phyloP scores from a whole-genome alignment of 805 yeast genomes.

The Cyberlindnera petersonii region DNA sequence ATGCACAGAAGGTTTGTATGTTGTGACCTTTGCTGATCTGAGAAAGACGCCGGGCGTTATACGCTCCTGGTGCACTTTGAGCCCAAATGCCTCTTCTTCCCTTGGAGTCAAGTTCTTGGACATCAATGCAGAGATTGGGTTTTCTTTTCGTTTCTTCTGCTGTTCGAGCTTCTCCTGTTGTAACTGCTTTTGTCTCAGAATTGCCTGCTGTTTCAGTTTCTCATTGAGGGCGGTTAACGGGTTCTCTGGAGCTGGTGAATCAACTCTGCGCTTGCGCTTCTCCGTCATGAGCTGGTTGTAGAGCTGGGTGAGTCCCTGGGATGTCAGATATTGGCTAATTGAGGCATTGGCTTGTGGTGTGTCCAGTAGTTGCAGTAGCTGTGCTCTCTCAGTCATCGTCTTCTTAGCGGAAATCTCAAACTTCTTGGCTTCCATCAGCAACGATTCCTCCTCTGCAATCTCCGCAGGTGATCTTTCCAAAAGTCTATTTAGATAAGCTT shows the following conservation, averaged over 20 bases:
- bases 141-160: conserved; percentile 21
- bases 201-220: conserved; percentile 29
- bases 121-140: conserved; percentile 36
- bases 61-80: conserved; percentile 71
- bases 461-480: conserved; percentile 89
- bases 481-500: conserved; percentile 71
- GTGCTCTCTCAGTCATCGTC: conserved; percentile 77
- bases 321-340: conserved; percentile 70
- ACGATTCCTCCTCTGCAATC: conserved; percentile 94
- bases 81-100: conserved; percentile 83
- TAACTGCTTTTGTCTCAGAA: conserved; percentile 24
- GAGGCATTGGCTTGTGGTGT: conserved; percentile 79
- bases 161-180: conserved; percentile 24
- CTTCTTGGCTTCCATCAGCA: conserved; percentile 87
- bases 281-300: conserved; percentile 75
- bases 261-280: conserved; percentile 49
- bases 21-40: conserved; percentile 73
- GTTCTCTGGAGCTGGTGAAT: conserved; percentile 38
- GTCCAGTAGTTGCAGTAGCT: conserved; percentile 72
- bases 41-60: conserved; percentile 68
- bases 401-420: conserved; percentile 91
- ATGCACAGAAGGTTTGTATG: conserved; percentile 74
- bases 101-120: conserved; percentile 52
- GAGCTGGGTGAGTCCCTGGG: conserved; percentile 86
- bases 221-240: conserved; percentile 42